Evolutionary conservation across 1,139 yeast species (phyloP), one percentile per base, ranked within the genome.

Genomic region (Groenewaldozyma auringiensis): DNA sequence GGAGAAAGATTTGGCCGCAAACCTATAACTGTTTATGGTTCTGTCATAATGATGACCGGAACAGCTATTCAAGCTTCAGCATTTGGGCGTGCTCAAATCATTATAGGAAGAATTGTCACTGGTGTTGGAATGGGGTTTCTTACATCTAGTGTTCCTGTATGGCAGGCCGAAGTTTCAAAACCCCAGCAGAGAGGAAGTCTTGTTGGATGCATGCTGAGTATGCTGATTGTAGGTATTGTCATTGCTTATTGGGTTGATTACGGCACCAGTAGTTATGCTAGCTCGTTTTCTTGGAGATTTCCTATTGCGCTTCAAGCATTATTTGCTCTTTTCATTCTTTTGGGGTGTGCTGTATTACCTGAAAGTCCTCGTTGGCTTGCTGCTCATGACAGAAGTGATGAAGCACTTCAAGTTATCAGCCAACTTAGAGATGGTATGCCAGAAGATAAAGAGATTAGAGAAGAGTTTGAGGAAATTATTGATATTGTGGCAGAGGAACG

Each of bases 41-140:
- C 77, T 51, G 36, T 72, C 47, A 71, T 80, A 40, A 81, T 79
- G 68, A 69, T 74, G 54, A 56, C 79, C 45, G 88, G 88, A 56
- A 72, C 80, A 50, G 65, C 74, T 51, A 68, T 81, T 52, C 87
- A 81, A 65, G 72, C 76, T 42, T 81, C 78, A 43, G 66, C 84
- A 36, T 53, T 53, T 33, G 55, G 49, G 41, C 47, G 57, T 13
- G 60, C 53, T 4, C 53, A 46, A 48, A 38, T 61, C 43, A 25
- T 25, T 25, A 50, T 64, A 55, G 67, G 66, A 18, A 52, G 67
- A n/a, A 49, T 64, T 47, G 61, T 78, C 29, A 67, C 75, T 40
- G 79, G 81, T 18, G 65, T 74, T 60, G 81, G 78, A 42, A 79
- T 77, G 21, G 82, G 82, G 41, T 68, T 73, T 51, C 76, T 80